Evolutionary conservation across 768 basidiomycete genomes (phyloP), one percentile per base, ranked within the genome.

Genomic region (Tylopilus cervinicoccineus): DNA sequence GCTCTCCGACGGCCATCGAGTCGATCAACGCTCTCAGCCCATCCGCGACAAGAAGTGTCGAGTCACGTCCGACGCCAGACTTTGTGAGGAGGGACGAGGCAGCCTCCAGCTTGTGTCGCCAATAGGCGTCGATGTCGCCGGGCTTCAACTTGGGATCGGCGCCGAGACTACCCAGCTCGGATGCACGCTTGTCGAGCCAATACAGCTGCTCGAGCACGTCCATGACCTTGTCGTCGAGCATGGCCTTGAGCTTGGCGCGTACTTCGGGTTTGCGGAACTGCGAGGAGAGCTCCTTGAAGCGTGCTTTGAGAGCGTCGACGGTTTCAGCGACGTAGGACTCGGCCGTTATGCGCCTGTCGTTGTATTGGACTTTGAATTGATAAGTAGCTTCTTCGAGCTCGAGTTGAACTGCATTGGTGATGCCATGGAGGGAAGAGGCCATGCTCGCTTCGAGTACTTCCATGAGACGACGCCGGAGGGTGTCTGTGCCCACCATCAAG

Each of bases 361-460:
- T 99, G 72, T 91, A 92, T 66, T 94, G 88, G 2, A 99, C 96
- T 70, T 99, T 99, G 81, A 99, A 99, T 67, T 98, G 96, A 66
- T 99, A 99, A 12, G 85, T 86, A 3, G 96, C 85, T 61, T 98
- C 96, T 68, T 99, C 96, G 9, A 99, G 76, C 65, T 99, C 96
- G 32, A 97, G 81, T 60, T 96, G 93, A 10, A 98, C 96, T 3
- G 93, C 93, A 68, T 98, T 98, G 50, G 91, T 90, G 66, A 99
- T 98, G 2, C 90, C 85, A 60, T 97, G 93, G 5, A 99, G 76
- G 31, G 93, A 93, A 2, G 88, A 88, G 0, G 93, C 89, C 96
- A 99, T 99, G 29, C 90, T 93, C 12, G 92, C 92, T 66, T 99
- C 96, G 48, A 99, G 76, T 6, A 98, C 95, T 57, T 96, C 90